These are phyloP conservation scores for Alternaria sp. DNA, from an alignment of 2,329 filamentous ascomycete species.

Conservation along the genomic window DNA sequence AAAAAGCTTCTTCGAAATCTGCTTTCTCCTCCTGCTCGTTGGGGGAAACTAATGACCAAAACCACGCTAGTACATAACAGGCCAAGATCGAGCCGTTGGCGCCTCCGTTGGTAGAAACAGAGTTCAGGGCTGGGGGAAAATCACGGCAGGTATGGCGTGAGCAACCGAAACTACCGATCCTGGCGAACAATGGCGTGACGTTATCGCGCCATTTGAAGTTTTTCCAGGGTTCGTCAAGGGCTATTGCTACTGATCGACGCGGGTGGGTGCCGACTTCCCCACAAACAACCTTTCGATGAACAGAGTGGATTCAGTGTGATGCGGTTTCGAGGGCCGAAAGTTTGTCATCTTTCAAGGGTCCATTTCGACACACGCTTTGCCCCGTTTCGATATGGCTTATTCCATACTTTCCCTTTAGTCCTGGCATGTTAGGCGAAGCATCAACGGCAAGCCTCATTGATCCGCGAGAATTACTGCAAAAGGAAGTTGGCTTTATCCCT, in stretches of 20 bases:
- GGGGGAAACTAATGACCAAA: not conserved
- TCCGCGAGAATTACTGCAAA: conserved; percentile 1
- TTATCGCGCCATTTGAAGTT: conserved; percentile 4
- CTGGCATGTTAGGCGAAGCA: not conserved
- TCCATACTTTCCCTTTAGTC: not conserved
- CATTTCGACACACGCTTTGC: not conserved
- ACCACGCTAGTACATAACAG: not conserved
- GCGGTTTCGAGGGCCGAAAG: not conserved
- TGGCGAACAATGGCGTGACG: not conserved
- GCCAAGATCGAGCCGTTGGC: not conserved
- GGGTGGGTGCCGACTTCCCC: conserved; percentile 2
- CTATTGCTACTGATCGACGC: not conserved
- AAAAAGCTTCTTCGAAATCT: not conserved
- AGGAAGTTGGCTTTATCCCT: conserved; percentile 17
- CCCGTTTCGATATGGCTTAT: not conserved
- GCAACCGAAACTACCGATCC: not conserved
- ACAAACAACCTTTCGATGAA: conserved; percentile 4
- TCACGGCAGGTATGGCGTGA: conserved; percentile 3
- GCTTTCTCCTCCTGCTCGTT: not conserved
- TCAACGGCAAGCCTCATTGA: not conserved
- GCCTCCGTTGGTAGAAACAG: not conserved
- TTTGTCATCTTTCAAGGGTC: conserved; percentile 5
- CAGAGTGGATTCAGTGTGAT: conserved; percentile 1
- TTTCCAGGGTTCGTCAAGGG: not conserved
- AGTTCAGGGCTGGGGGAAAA: not conserved